Evolutionary conservation across 2,329 filamentous ascomycete species (phyloP), one percentile per base, ranked within the genome.

Genomic region (Fusarium goolgardi): DNA sequence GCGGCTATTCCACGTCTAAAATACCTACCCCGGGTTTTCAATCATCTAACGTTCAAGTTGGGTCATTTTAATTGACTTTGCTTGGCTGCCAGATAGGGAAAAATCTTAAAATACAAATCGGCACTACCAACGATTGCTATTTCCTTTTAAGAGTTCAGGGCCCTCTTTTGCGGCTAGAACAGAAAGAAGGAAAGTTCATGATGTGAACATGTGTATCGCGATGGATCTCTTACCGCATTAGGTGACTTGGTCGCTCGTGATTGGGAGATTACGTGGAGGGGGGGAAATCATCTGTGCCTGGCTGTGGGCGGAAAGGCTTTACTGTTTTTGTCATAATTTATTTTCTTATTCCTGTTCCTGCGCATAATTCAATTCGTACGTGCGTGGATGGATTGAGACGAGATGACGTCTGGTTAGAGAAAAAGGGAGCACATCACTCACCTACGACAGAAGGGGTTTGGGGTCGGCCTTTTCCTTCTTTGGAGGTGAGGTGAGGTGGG

Each of bases 301-400:
- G 29, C 37, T 21, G 20, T 35, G 34, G 40, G 35, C 32, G 46
- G 37, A 46, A 39, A 29, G 49, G 44, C 66, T 53, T 69, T 69
- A 50, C 65, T 69, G 45, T 59, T 96, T 81, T 53, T 53, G 66
- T 69, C 46, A 54, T 61, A 68, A 53, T 34, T 52, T 50, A 27
- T 41, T 59, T 67, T 63, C 37, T 63, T 52, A 34, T 43, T 43
- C 21, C 27, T 45, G 23, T 20, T 32, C 34, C 47, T 51, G 34
- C 34, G n/a, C 23, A 13, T 27, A 39, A 51, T 40, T 40, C 27
- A 39, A 51, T 40, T 40, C 27, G 32, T 31, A 39, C 35, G 45
- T 32, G 44, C 52, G 23, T 45, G 34, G 15, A 49, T 23, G 31
- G 46, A 55, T 40, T 18, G 47, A 44, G 32, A 51, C 44, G 45